Conservation (phyloP, 768 basidiomycete species). For the Boletus barrowsii region DNA sequence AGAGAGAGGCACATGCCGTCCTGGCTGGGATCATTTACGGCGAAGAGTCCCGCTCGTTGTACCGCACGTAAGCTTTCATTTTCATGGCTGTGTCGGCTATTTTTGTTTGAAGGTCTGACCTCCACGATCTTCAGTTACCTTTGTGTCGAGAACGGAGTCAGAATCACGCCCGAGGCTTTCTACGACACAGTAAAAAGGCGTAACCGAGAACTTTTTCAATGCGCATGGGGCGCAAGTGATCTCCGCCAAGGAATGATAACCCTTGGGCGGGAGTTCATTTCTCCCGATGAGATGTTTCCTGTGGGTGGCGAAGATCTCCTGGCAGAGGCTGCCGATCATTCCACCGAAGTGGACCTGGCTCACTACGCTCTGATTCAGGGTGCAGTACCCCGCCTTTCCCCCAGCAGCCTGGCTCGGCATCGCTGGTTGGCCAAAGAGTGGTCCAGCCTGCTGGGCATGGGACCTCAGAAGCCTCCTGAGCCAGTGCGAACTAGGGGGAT, state of each 20-base stretch:
- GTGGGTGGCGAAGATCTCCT: neutral
- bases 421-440: conserved; percentile 4
- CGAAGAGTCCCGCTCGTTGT: neutral
- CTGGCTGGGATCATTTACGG: neutral
- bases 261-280: neutral
- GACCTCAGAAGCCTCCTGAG: neutral
- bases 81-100: too few relatives aligned
- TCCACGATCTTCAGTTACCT: neutral
- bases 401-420: neutral
- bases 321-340: conserved; percentile 1
- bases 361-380: neutral
- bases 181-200: neutral
- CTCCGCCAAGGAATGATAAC: neutral
- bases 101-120: neutral
- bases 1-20: neutral
- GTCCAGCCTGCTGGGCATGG: neutral
- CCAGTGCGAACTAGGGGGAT: neutral
- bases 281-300: neutral
- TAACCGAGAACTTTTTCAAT: neutral
- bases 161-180: neutral
- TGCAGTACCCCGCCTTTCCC: neutral
- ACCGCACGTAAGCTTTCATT: neutral
- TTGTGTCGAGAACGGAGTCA: neutral
- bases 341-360: neutral
- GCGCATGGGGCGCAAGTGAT: neutral